phyloP scores from a whole-genome alignment of 768 basidiomycete species.

The Sarcodon sp. region DNA sequence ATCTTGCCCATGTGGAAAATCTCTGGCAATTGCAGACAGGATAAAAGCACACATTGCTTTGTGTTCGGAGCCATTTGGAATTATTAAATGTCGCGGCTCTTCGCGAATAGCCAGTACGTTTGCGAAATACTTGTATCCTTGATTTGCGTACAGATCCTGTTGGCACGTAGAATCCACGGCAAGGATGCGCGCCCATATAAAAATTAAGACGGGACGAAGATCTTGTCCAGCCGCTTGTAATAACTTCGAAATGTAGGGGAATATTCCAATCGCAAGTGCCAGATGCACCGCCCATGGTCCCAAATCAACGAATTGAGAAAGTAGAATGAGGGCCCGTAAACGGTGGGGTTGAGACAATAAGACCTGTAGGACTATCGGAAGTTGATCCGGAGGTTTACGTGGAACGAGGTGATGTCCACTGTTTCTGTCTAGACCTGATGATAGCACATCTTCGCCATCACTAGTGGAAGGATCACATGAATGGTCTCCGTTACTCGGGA shows the following conservation, averaged over 20 bases:
- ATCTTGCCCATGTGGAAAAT: slow-evolving; percentile 75
- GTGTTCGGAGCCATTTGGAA: slow-evolving; percentile 94
- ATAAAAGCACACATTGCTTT: slow-evolving; percentile 99
- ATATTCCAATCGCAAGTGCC: slow-evolving; percentile 92
- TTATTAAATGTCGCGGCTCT: slow-evolving; percentile 32
- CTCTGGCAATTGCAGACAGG: slow-evolving; percentile 80
- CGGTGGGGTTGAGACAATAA: slow-evolving; percentile 94
- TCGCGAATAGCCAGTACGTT: slow-evolving; percentile 59
- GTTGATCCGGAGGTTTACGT: slow-evolving; percentile 89
- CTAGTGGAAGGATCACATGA: slow-evolving; percentile 11
- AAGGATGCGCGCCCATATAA: slow-evolving; percentile 97
- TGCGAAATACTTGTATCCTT: slow-evolving; percentile 80
- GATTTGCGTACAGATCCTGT: slow-evolving; percentile 73
- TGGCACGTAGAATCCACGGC: slow-evolving; percentile 94
- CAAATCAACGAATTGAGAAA: slow-evolving; percentile 95
- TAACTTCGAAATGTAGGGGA: slow-evolving; percentile 95
- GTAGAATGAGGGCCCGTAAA: slow-evolving; percentile 85
- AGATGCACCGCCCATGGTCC: slow-evolving; percentile 98
- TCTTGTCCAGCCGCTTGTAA: slow-evolving; percentile 92
- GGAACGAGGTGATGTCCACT: slow-evolving; percentile 49
- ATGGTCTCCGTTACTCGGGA: slow-evolving; percentile 23
- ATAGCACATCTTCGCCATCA: slow-evolving; percentile 12
- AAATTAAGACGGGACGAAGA: slow-evolving; percentile 93
- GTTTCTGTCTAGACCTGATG: slow-evolving; percentile 2
- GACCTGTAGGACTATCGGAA: slow-evolving; percentile 96